These are phyloP conservation scores for Kwoniella mangroviensis DNA, from an alignment of 768 basidiomycete species.

Conservation along the genomic window DNA sequence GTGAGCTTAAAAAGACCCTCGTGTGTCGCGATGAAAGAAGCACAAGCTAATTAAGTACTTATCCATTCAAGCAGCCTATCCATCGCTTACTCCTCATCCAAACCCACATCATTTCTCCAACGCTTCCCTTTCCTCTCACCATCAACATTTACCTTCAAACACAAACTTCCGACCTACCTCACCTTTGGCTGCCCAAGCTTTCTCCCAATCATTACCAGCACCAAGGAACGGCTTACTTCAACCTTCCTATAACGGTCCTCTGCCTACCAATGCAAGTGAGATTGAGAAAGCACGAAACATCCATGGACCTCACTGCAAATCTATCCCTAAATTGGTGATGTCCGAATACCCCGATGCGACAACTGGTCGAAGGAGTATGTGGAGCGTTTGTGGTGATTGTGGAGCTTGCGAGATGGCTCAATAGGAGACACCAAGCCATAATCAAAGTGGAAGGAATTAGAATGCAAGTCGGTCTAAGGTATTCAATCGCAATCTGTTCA, in stretches of 20 bases:
- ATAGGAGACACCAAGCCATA: background rate
- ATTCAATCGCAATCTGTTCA: background rate
- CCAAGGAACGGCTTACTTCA: slow-evolving; percentile 42
- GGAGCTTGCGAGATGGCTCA: slow-evolving; percentile 43
- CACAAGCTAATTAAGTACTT: background rate
- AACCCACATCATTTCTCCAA: slow-evolving; percentile 53
- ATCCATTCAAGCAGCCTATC: slow-evolving; percentile 19
- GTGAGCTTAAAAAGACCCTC: background rate
- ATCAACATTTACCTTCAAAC: slow-evolving; percentile 2
- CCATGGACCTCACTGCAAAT: slow-evolving; percentile 46
- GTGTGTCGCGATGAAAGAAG: too few relatives aligned
- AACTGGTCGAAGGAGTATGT: slow-evolving; percentile 47
- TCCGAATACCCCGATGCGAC: slow-evolving; percentile 44
- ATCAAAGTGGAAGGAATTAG: too few relatives aligned
- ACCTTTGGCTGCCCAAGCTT: slow-evolving; percentile 48
- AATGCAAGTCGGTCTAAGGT: background rate
- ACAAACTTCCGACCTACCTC: slow-evolving; percentile 26
- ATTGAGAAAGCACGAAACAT: slow-evolving; percentile 40
- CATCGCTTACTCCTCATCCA: slow-evolving; percentile 45
- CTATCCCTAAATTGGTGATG: slow-evolving; percentile 45
- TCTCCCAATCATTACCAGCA: slow-evolving; percentile 42
- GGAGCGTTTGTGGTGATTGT: slow-evolving; percentile 47
- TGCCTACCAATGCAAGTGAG: slow-evolving; percentile 37
- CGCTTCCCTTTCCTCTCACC: slow-evolving; percentile 17
- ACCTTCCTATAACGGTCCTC: slow-evolving; percentile 34